Base-by-base conservation (phyloP, 495 filamentous ascomycete species). In the Tuber calosporum region DNA sequence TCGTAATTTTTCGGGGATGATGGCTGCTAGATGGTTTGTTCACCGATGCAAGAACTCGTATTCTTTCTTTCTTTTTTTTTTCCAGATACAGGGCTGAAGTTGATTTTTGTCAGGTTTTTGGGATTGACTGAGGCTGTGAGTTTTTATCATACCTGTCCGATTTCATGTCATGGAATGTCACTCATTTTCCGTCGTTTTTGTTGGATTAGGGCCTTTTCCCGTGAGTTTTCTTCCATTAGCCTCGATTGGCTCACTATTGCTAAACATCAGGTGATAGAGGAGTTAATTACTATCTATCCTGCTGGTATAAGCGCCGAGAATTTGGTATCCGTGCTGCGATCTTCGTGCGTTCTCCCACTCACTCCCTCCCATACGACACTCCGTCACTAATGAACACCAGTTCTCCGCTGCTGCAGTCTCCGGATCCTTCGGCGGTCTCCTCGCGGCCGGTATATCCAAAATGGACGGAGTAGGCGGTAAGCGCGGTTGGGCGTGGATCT, bases 341-440 rank as follows among this genome's bases (percentile, higher is more conserved):
- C 70, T 97, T 98, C 86, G 77, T 79, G 69, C 39, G 76, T 68
- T n/a, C 7, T 66, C 5, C 0, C 8, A 19, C 36, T 15, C 20
- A n/a, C 68, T 39, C n/a, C 9, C 4, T 20, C 26, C 5, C 4
- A 11, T 26, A 42, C 7, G 66, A 36, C 26, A 38, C 38, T 36
- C 7, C 5, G 40, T 67, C 62, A 70, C 66, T 71, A 66, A 70
- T 41, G 19, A 22, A 8, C 4, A 13, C 17, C 34, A 75, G 77
- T 97, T 96, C 84, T 93, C 91, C 7, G 91, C 93, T 0, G 93
- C 93, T 0, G 92, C 93, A 2, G 81, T 96, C 0, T 90, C 92
- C 3, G 93, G 93, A 0, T 93, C 92, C 1, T 97, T 96, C 72
- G 93, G 93, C 82, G 92, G 92, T 1, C 85, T 95, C 0, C 87